These are phyloP conservation scores for Thermomyces lanuginosus DNA, from an alignment of 2,329 filamentous ascomycete species.

Conservation along the genomic window DNA sequence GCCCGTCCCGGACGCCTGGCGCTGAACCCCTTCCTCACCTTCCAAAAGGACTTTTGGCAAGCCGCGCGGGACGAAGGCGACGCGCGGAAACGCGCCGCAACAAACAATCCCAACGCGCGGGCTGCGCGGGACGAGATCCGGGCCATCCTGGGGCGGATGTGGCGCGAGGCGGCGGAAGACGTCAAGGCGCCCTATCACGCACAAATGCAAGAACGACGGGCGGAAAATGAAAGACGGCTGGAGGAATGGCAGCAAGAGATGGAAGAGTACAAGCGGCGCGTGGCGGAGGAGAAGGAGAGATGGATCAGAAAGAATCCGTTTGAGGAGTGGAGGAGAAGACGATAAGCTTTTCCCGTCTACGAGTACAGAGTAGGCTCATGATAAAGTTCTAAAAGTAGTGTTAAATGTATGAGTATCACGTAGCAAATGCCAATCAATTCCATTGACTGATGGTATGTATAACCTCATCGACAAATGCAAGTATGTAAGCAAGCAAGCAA, in stretches of 20 bases:
- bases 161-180: slow-evolving; percentile 59
- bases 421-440: too few relatives aligned
- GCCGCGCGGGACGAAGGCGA: slow-evolving; percentile 49
- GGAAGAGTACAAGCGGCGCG: slow-evolving; percentile 29
- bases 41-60: slow-evolving; percentile 59
- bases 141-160: slow-evolving; percentile 73
- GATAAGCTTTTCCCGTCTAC: too few relatives aligned
- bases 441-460: too few relatives aligned
- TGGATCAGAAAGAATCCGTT: slow-evolving; percentile 25
- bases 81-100: slow-evolving; percentile 48
- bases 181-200: slow-evolving; percentile 64
- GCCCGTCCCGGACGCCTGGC: slow-evolving; percentile 57
- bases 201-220: slow-evolving; percentile 54
- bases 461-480: too few relatives aligned
- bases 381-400: too few relatives aligned
- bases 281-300: slow-evolving; percentile 22
- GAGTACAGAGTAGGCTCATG: too few relatives aligned
- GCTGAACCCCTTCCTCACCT: slow-evolving; percentile 77
- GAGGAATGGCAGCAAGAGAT: slow-evolving; percentile 58
- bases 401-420: too few relatives aligned
- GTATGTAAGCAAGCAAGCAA: too few relatives aligned
- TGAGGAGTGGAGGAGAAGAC: slow-evolving; percentile 20
- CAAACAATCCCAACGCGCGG: slow-evolving; percentile 52
- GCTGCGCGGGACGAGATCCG: slow-evolving; percentile 58
- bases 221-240: slow-evolving; percentile 45